Evolutionary conservation across 495 filamentous ascomycete genomes (phyloP).

Genomic region (Xanthoparmelia taractica): DNA sequence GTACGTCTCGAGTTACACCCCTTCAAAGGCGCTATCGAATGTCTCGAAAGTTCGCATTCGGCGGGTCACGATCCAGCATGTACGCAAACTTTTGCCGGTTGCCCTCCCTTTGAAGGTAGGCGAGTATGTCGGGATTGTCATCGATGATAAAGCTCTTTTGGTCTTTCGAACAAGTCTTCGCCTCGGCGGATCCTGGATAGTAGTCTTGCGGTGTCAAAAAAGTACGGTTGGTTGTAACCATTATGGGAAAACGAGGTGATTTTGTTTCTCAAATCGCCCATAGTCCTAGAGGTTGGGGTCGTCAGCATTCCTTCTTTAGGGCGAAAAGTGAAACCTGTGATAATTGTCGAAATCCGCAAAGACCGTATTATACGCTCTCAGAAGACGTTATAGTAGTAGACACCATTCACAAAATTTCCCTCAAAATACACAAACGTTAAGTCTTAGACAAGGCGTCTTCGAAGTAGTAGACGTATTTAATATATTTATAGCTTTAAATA

Average conservation of each 20-base stretch:
- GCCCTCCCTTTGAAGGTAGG: constrained; percentile 28
- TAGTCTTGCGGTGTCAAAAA: constrained; percentile 36
- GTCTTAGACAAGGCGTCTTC: no score
- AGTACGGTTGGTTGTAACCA: constrained; percentile 39
- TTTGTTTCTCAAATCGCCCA: constrained; percentile 44
- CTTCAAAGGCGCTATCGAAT: constrained; percentile 2
- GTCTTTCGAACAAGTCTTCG: constrained; percentile 44
- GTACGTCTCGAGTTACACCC: not conserved
- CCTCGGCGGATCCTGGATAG: constrained; percentile 41
- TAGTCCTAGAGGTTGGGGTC: constrained; percentile 28
- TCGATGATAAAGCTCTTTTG: constrained; percentile 37
- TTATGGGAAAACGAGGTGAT: constrained; percentile 43
- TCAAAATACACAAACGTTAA: no score
- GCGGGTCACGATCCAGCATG: constrained; percentile 32
- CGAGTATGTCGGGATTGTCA: constrained; percentile 38
- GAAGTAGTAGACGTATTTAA: no score
- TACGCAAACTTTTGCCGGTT: constrained; percentile 30
- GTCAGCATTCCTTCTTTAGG: constrained; percentile 1
- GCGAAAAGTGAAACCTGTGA: not conserved
- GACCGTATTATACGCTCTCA: not conserved
- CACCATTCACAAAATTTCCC: not conserved
- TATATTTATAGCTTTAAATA: no score
- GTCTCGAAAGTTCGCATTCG: constrained; percentile 33
- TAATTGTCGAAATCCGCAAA: not conserved
- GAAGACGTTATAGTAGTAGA: not conserved